Percentiles rank a stretch among this genome's conserved stretches.
These are phyloP conservation scores for Ustilaginoidea virens DNA, from an alignment of 2,329 filamentous ascomycete species.

Conservation along the genomic window DNA sequence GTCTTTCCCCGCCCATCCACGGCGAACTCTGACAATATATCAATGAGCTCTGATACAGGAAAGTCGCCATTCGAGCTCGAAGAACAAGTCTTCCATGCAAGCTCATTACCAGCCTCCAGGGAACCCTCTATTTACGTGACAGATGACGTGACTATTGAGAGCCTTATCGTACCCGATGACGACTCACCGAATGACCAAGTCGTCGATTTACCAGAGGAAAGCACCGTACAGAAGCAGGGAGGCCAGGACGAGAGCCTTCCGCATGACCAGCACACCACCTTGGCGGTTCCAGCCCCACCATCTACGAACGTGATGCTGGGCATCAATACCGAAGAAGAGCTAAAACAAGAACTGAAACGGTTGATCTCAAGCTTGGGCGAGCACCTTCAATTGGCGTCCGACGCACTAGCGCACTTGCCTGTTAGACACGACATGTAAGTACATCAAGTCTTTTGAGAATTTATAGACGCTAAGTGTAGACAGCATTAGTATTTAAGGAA, in stretches of 20 bases:
- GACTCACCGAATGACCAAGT: background rate
- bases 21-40: constrained; percentile 40
- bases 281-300: background rate
- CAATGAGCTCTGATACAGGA: constrained; percentile 39
- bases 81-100: constrained; percentile 41
- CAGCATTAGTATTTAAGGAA: too few relatives aligned
- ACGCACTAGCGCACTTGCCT: background rate
- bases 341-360: background rate
- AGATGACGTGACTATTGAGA: constrained; percentile 34
- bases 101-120: constrained; percentile 20
- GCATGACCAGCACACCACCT: background rate
- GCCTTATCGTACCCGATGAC: constrained; percentile 2
- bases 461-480: too few relatives aligned
- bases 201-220: background rate
- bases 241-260: too few relatives aligned
- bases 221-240: background rate
- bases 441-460: constrained; percentile 2
- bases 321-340: background rate
- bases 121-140: constrained; percentile 46
- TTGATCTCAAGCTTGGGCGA: constrained; percentile 2
- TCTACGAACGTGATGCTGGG: constrained; percentile 1
- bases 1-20: constrained; percentile 40
- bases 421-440: background rate
- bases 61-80: constrained; percentile 45
- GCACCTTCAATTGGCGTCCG: constrained; percentile 1